These are phyloP conservation scores for Xylariomycetidae sp. DNA, from an alignment of 2,329 filamentous ascomycete species.

Conservation along the genomic window DNA sequence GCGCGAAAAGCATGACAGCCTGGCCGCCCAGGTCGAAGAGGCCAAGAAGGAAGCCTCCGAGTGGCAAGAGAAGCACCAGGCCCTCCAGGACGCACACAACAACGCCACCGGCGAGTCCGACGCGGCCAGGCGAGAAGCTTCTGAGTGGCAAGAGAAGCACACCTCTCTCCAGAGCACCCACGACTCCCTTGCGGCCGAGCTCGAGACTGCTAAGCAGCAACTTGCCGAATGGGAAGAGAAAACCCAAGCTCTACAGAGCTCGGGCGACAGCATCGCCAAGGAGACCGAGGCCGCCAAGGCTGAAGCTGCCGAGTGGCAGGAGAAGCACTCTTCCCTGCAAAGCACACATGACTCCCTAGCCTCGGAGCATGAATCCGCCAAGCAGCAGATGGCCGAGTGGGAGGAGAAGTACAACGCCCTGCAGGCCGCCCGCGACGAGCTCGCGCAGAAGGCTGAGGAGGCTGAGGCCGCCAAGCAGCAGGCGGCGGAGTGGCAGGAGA, in stretches of 20 bases:
- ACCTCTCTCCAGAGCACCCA: constrained; percentile 12
- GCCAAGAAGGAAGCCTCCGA: constrained; percentile 19
- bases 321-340: constrained; percentile 14
- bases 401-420: constrained; percentile 12
- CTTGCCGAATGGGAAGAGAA: constrained; percentile 17
- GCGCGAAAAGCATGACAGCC: constrained; percentile 15
- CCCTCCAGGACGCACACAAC: constrained; percentile 13
- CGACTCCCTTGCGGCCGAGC: constrained; percentile 7
- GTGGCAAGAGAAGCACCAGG: constrained; percentile 15
- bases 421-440: constrained; percentile 14
- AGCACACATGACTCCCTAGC: constrained; percentile 6
- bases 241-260: constrained; percentile 15
- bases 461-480: constrained; percentile 18
- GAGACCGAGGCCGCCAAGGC: constrained; percentile 25
- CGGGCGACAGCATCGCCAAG: constrained; percentile 13
- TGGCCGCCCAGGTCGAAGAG: constrained; percentile 17
- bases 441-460: constrained; percentile 15
- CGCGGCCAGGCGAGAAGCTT: constrained; percentile 25
- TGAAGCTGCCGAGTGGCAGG: constrained; percentile 19
- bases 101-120: constrained; percentile 22
- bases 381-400: constrained; percentile 24
- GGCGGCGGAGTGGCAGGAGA: constrained; percentile 16
- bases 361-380: constrained; percentile 24
- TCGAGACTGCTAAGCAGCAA: constrained; percentile 12
- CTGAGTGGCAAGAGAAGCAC: constrained; percentile 17